These are phyloP conservation scores for Phaffia australis DNA, from an alignment of 768 basidiomycete species.

Conservation along the genomic window DNA sequence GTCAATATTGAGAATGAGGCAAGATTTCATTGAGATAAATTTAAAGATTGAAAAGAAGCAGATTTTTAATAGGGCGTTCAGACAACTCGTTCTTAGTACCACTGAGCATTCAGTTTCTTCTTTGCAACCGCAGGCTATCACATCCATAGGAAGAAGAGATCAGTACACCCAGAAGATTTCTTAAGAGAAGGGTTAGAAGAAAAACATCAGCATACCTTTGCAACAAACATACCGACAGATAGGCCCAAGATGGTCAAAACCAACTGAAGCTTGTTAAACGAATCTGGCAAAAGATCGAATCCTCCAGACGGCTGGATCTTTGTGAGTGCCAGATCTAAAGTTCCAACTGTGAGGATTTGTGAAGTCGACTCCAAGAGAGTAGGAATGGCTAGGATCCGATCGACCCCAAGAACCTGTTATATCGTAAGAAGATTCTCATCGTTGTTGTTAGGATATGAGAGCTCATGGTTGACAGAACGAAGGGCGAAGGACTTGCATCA, in stretches of 20 bases:
- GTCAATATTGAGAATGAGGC: too few species aligned
- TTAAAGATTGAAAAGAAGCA: too few species aligned
- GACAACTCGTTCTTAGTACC: too few species aligned
- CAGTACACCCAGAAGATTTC: too few species aligned
- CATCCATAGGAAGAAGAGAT: too few species aligned
- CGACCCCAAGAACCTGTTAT: slow-evolving; percentile 55
- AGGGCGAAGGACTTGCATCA: slow-evolving; percentile 39
- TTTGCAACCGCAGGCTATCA: too few species aligned
- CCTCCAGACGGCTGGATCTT: slow-evolving; percentile 75
- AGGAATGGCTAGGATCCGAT: slow-evolving; percentile 62
- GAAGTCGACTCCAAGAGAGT: slow-evolving; percentile 86
- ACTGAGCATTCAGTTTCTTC: too few species aligned
- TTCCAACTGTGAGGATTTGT: slow-evolving; percentile 67
- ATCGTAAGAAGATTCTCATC: not conserved
- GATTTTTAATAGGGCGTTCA: too few species aligned
- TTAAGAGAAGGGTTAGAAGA: too few species aligned
- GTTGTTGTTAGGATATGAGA: not conserved
- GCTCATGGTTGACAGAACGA: too few species aligned
- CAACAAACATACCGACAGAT: slow-evolving; percentile 61
- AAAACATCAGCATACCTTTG: slow-evolving; percentile 34
- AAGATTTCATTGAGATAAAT: too few species aligned
- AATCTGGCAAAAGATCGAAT: slow-evolving; percentile 83
- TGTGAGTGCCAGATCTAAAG: slow-evolving; percentile 74
- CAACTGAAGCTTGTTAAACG: slow-evolving; percentile 86
- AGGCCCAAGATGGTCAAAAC: slow-evolving; percentile 68